Evolutionary conservation across 306 rosid genomes (phyloP).

Genomic region (Trifolium fragiferum): DNA sequence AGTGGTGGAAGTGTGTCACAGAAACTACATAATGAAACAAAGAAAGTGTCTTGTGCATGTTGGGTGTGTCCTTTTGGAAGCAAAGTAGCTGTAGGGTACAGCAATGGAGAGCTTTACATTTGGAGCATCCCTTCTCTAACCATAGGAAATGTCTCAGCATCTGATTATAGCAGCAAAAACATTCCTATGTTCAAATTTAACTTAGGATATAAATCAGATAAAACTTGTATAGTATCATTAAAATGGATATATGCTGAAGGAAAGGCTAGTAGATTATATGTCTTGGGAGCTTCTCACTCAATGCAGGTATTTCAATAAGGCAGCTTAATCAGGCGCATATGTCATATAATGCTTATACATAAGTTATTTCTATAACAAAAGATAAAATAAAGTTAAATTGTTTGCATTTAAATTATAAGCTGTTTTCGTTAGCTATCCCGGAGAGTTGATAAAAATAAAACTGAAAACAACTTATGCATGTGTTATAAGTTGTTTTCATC

Average conservation of each 20-base stretch:
- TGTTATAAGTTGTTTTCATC: no score
- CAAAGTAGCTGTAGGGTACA: conserved; percentile 83
- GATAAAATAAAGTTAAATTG: no score
- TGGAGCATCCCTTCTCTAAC: conserved; percentile 73
- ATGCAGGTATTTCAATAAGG: conserved; percentile 60
- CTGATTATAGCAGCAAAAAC: conserved; percentile 48
- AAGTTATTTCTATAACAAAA: no score
- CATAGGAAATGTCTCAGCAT: conserved; percentile 43
- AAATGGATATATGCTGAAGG: conserved; percentile 83
- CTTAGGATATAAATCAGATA: conserved; percentile 82
- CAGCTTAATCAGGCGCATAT: neutral
- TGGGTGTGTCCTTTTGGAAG: conserved; percentile 91
- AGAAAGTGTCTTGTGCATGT: conserved; percentile 82
- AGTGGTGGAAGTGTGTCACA: conserved; percentile 63
- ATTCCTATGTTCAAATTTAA: conserved; percentile 75
- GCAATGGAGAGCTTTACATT: conserved; percentile 79
- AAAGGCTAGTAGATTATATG: conserved; percentile 77
- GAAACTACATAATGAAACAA: conserved; percentile 60
- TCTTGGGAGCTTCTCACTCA: conserved; percentile 65
- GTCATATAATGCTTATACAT: no score
- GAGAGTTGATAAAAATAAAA: no score
- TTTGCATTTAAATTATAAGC: no score
- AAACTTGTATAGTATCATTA: conserved; percentile 63
- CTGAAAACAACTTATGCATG: no score
- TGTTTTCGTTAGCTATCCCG: no score